phyloP scores from a whole-genome alignment of 495 filamentous ascomycete species.

The Trichoderma gamsii region DNA sequence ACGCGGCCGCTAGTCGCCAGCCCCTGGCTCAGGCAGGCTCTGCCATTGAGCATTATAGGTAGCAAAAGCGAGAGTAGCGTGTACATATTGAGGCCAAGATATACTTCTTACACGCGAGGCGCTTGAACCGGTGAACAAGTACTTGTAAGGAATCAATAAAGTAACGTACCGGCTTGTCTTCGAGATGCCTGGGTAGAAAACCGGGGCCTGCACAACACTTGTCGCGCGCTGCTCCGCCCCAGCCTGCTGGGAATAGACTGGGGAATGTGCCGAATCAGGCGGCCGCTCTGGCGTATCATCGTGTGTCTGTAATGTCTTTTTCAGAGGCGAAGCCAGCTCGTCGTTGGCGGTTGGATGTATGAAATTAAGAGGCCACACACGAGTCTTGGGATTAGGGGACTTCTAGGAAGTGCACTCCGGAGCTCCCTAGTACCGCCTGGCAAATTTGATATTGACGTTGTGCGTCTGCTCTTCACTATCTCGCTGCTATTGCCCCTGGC shows the following conservation, averaged over 20 bases:
- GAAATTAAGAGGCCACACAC: background rate
- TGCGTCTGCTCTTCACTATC: background rate
- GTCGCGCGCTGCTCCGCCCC: conserved; percentile 3
- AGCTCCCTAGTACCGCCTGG: background rate
- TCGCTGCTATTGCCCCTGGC: background rate
- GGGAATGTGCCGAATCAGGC: conserved; percentile 8
- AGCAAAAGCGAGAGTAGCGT: too few species aligned
- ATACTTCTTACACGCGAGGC: background rate
- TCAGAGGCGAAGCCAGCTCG: background rate
- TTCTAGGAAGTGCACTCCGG: background rate
- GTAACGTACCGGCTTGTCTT: conserved; percentile 3
- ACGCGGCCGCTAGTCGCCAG: too few species aligned
- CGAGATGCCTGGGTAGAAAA: conserved; percentile 11
- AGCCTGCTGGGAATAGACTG: background rate
- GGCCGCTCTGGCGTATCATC: conserved; percentile 10
- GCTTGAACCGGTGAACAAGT: background rate
- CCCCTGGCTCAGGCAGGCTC: too few species aligned
- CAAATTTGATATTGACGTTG: background rate
- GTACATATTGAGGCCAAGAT: too few species aligned
- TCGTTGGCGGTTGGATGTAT: background rate
- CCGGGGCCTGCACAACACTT: conserved; percentile 3
- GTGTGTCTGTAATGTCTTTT: background rate
- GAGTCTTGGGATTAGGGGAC: background rate
- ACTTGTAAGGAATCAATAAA: background rate
- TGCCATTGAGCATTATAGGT: too few species aligned